These are phyloP conservation scores for Linaria vulgaris DNA, from an alignment of 257 asterid species.

Conservation along the genomic window DNA sequence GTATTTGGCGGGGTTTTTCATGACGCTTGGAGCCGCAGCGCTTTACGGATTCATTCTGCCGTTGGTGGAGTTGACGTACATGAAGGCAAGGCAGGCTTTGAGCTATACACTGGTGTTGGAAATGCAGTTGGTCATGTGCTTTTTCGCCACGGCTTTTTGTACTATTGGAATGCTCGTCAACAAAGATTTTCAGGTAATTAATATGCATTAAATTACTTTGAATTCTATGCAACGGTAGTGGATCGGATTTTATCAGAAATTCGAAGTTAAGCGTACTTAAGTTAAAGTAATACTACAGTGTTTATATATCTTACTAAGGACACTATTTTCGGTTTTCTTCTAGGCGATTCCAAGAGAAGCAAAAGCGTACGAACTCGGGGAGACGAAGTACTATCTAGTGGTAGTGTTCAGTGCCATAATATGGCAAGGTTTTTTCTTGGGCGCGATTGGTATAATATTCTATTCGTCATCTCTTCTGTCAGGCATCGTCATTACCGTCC, in stretches of 20 bases:
- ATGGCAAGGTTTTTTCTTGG: conserved; percentile 44
- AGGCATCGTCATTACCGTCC: conserved; percentile 29
- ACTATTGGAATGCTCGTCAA: conserved; percentile 42
- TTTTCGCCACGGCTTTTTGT: conserved; percentile 35
- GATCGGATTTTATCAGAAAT: too few species aligned
- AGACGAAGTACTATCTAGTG: conserved; percentile 38
- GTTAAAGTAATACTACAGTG: too few species aligned
- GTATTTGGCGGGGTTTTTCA: conserved; percentile 33
- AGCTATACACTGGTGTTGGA: conserved; percentile 34
- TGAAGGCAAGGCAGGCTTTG: conserved; percentile 30
- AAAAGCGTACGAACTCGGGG: conserved; percentile 36
- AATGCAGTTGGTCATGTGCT: conserved; percentile 41
- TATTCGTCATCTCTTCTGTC: conserved; percentile 43
- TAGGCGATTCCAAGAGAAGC: conserved; percentile 50
- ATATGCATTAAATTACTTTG: too few species aligned
- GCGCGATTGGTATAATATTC: conserved; percentile 40
- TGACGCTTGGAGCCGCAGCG: conserved; percentile 43
- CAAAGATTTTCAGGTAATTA: conserved; percentile 43
- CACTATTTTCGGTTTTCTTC: neutral
- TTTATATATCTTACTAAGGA: neutral
- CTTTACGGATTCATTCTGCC: conserved; percentile 42
- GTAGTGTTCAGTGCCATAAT: conserved; percentile 30
- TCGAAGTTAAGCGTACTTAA: too few species aligned
- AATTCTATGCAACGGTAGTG: too few species aligned
- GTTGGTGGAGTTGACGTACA: conserved; percentile 35